phyloP scores from a whole-genome alignment of 306 rosid species.

The Fagus crenata region DNA sequence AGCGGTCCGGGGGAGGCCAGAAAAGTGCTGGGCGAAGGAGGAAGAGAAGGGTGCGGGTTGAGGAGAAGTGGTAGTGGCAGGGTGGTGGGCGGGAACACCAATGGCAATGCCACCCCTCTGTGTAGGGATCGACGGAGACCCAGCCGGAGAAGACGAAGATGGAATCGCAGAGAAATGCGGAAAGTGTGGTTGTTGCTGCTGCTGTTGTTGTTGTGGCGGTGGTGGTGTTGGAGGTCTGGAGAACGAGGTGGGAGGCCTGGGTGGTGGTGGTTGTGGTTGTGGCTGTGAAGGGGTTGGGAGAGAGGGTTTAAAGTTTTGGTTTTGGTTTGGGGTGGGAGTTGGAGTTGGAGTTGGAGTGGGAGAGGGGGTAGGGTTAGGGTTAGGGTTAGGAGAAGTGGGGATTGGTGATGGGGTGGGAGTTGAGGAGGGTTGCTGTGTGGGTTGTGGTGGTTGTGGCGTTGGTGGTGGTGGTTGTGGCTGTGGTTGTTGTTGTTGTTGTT shows the following conservation, averaged over 20 bases:
- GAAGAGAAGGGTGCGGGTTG: conserved; percentile 55
- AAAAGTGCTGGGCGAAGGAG: conserved; percentile 76
- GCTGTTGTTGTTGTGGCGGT: conserved; percentile 34
- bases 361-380: conserved; percentile 22
- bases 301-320: conserved; percentile 37
- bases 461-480: not conserved
- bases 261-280: conserved; percentile 10
- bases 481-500: not conserved
- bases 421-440: conserved; percentile 22
- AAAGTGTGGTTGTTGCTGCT: conserved; percentile 53
- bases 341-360: not conserved
- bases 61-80: conserved; percentile 30
- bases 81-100: conserved; percentile 84
- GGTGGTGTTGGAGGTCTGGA: conserved; percentile 34
- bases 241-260: conserved; percentile 59
- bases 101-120: conserved; percentile 71
- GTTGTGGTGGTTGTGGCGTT: conserved; percentile 17
- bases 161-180: conserved; percentile 46
- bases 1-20: conserved; percentile 68
- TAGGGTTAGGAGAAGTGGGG: conserved; percentile 39
- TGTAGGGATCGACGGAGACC: conserved; percentile 38
- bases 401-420: conserved; percentile 35
- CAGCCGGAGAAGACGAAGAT: conserved; percentile 40
- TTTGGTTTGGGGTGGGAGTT: conserved; percentile 39
- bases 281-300: conserved; percentile 13